Evolutionary conservation across 2,329 filamentous ascomycete genomes (phyloP).

Genomic region (Hirsutella rhossiliensis): DNA sequence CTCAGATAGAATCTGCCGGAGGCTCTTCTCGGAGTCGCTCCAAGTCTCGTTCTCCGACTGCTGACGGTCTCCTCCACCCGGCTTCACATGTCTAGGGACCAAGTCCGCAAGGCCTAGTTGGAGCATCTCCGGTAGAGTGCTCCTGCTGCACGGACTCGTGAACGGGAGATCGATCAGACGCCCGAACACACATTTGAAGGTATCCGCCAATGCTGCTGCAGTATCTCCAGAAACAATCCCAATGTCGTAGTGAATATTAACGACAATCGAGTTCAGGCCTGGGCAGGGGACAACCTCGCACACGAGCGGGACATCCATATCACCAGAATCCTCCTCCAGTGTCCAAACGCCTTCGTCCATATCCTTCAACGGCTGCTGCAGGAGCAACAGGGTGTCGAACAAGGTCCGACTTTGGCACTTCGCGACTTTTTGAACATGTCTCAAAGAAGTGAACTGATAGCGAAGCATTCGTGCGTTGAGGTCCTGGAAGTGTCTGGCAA

Average conservation of each 20-base stretch:
- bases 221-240: constrained; percentile 19
- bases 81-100: constrained; percentile 8
- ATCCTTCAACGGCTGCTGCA: constrained; percentile 54
- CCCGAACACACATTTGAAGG: constrained; percentile 18
- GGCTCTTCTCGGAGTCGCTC: constrained; percentile 34
- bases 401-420: constrained; percentile 36
- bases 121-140: constrained; percentile 11
- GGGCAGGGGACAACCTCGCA: constrained; percentile 57
- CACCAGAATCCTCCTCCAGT: constrained; percentile 41
- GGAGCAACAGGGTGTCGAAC: constrained; percentile 70
- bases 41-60: constrained; percentile 24
- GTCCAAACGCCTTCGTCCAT: constrained; percentile 46
- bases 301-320: constrained; percentile 67
- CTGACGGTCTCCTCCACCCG: constrained; percentile 2
- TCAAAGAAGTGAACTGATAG: constrained; percentile 64
- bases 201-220: constrained; percentile 14
- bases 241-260: constrained; percentile 53
- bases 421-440: constrained; percentile 50
- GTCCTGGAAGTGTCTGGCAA: constrained; percentile 48
- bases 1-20: constrained; percentile 44
- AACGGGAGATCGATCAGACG: constrained; percentile 15
- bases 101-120: constrained; percentile 10
- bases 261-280: constrained; percentile 35
- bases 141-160: constrained; percentile 8
- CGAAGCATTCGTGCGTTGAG: constrained; percentile 49